Evolutionary conservation across 2,329 filamentous ascomycete genomes (phyloP).

Genomic region (Aspergillus clavatus): DNA sequence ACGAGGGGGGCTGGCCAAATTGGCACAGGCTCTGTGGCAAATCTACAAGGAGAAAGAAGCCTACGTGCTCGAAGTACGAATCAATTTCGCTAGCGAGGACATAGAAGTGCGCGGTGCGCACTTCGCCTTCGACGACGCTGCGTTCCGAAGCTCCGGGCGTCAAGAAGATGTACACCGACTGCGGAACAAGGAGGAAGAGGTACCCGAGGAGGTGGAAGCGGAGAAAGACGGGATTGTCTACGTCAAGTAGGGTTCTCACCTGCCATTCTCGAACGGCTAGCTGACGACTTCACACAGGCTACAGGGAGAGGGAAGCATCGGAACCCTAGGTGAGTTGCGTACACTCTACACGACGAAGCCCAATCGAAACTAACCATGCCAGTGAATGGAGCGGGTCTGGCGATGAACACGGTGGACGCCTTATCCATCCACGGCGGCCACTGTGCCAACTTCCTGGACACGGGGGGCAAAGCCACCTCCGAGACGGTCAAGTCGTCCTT

Average conservation of each 20-base stretch:
- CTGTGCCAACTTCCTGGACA: conserved; percentile 82
- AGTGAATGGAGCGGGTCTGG: conserved; percentile 83
- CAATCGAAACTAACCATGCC: conserved; percentile 3
- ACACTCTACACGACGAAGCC: not conserved
- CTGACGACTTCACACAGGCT: conserved; percentile 24
- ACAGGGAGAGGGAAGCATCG: conserved; percentile 58
- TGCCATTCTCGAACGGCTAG: too few species aligned
- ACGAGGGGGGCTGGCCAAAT: conserved; percentile 41
- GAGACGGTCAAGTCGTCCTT: conserved; percentile 76
- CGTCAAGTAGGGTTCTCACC: conserved; percentile 52
- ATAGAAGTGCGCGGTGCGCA: conserved; percentile 52
- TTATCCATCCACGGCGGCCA: conserved; percentile 62
- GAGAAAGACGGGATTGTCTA: conserved; percentile 74
- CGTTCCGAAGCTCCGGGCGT: conserved; percentile 57
- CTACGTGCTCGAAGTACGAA: conserved; percentile 53
- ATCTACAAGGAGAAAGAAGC: conserved; percentile 64
- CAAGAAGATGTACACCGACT: conserved; percentile 58
- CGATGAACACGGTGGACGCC: conserved; percentile 86
- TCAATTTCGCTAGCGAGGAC: conserved; percentile 41
- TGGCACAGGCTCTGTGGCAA: conserved; percentile 52
- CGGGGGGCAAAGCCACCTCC: conserved; percentile 79
- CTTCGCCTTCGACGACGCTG: conserved; percentile 67
- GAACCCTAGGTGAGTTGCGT: conserved; percentile 58
- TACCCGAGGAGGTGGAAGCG: conserved; percentile 56
- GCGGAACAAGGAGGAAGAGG: conserved; percentile 49